These are phyloP conservation scores for Hordeum pubiflorum DNA, from an alignment of 202 grass and related monocot species.

Conservation along the genomic window DNA sequence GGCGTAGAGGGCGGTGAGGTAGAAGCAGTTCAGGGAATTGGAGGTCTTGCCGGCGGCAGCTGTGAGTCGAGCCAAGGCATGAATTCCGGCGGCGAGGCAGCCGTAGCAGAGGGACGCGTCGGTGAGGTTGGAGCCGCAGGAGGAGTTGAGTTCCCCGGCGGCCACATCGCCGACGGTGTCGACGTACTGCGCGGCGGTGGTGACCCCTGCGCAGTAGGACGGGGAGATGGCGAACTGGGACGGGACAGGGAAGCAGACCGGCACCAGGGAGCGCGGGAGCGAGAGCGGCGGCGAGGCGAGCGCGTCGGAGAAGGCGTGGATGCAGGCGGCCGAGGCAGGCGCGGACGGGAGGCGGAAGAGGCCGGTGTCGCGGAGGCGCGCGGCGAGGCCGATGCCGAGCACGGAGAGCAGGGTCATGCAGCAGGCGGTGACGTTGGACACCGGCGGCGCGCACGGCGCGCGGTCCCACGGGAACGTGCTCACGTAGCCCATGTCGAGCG, in stretches of 20 bases:
- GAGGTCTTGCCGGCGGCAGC: constrained; percentile 41
- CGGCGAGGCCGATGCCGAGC: constrained; percentile 47
- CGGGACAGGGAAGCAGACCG: constrained; percentile 44
- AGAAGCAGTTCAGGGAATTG: constrained; percentile 45
- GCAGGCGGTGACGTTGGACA: constrained; percentile 50
- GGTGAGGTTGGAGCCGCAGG: constrained; percentile 46
- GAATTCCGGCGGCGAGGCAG: constrained; percentile 41
- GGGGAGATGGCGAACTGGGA: constrained; percentile 42
- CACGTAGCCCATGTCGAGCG: constrained; percentile 73
- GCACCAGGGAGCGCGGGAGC: constrained; percentile 37
- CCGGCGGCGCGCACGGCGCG: constrained; percentile 34
- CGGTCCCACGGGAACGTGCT: constrained; percentile 64
- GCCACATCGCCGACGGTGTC: constrained; percentile 16
- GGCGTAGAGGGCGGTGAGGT: constrained; percentile 53
- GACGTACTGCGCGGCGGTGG: constrained; percentile 32
- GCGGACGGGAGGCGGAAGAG: constrained; percentile 56
- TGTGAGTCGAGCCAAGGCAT: constrained; percentile 36
- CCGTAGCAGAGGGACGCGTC: constrained; percentile 22
- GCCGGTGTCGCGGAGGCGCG: constrained; percentile 53
- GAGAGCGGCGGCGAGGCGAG: constrained; percentile 47
- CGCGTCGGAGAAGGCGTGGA: constrained; percentile 32
- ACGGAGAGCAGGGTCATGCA: constrained; percentile 58
- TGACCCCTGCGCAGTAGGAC: constrained; percentile 63
- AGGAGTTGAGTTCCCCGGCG: constrained; percentile 32
- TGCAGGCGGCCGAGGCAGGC: constrained; percentile 43